A percentile compares a stretch with the other conserved stretches of the same genome.
Evolutionary conservation across 495 filamentous ascomycete species (phyloP).

Genomic region (Clohesyomyces aquaticus): DNA sequence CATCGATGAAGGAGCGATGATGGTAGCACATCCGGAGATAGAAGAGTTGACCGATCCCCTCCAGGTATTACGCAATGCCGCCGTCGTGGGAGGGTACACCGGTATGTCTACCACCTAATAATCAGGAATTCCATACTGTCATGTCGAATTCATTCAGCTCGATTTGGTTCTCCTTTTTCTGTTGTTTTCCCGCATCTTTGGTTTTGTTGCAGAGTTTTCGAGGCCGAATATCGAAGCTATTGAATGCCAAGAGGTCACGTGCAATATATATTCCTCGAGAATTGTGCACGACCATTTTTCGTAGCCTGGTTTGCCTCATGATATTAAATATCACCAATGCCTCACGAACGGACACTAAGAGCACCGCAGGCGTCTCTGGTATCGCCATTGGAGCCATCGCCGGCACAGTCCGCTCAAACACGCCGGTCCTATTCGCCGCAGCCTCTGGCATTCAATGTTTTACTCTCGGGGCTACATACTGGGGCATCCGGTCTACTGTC

Average conservation of each 20-base stretch:
- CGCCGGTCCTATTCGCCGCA: slow-evolving; percentile 69
- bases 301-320: no score
- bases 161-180: no score
- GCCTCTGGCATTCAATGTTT: slow-evolving; percentile 80
- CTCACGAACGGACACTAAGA: slow-evolving; percentile 26
- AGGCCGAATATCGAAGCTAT: no score
- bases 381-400: slow-evolving; percentile 68
- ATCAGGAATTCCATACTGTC: no score
- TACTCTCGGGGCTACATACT: slow-evolving; percentile 74
- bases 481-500: slow-evolving; percentile 56
- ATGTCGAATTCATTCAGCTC: no score
- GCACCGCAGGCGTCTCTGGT: slow-evolving; percentile 65
- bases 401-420: slow-evolving; percentile 68
- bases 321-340: no score
- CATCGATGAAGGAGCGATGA: slow-evolving; percentile 20
- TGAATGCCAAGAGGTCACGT: no score
- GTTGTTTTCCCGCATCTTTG: no score
- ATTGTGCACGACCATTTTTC: no score
- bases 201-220: no score
- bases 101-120: slow-evolving; percentile 31
- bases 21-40: slow-evolving; percentile 17
- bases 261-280: no score
- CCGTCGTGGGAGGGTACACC: slow-evolving; percentile 18
- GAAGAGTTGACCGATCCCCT: slow-evolving; percentile 21
- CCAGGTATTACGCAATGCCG: slow-evolving; percentile 21